phyloP scores from a whole-genome alignment of 768 basidiomycete species.

The Mycena filopes region DNA sequence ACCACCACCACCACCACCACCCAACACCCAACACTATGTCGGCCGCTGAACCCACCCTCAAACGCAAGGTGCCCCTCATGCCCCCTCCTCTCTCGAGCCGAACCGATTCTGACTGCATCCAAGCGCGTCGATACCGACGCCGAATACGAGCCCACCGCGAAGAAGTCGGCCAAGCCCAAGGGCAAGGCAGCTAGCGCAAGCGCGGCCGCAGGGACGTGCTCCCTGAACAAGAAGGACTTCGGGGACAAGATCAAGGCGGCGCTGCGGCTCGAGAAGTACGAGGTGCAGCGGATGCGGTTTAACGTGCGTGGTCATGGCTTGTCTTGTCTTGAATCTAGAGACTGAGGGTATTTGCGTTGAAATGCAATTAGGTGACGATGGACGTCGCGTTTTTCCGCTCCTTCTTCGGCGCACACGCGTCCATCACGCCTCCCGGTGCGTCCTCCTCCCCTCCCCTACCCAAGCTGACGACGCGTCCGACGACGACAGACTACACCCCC shows the following conservation, averaged over 20 bases:
- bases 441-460: too few relatives aligned
- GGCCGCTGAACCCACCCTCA: not conserved
- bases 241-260: constrained; percentile 27
- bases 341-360: too few relatives aligned
- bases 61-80: constrained; percentile 14
- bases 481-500: constrained; percentile 20
- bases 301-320: constrained; percentile 6
- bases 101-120: not conserved
- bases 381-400: constrained; percentile 31
- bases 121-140: constrained; percentile 19
- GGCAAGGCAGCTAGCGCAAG: constrained; percentile 1
- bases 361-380: constrained; percentile 20
- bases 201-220: constrained; percentile 11
- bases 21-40: constrained; percentile 13
- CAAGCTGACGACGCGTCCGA: too few relatives aligned
- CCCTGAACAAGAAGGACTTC: constrained; percentile 32
- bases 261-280: constrained; percentile 31
- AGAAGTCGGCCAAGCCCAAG: constrained; percentile 23
- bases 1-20: not conserved
- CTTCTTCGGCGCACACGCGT: constrained; percentile 30
- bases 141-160: constrained; percentile 16
- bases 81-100: not conserved
- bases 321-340: not conserved
- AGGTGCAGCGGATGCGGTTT: constrained; percentile 31
- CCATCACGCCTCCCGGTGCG: constrained; percentile 22